Evolutionary conservation across 2,329 filamentous ascomycete species (phyloP).

Genomic region (Xylaria sp.): DNA sequence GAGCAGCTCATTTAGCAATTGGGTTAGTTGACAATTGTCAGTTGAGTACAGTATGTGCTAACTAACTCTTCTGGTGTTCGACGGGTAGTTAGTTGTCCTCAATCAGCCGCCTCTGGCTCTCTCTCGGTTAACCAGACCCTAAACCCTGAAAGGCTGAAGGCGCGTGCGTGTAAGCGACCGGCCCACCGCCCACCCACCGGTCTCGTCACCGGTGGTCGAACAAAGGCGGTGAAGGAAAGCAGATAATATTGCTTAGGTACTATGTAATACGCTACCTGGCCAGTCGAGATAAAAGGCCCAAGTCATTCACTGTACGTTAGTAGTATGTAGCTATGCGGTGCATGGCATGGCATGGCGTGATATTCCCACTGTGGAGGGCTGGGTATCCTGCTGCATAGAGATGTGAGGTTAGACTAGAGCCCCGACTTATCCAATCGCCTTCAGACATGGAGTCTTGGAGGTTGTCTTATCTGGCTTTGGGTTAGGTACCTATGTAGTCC

Average conservation of each 20-base stretch:
- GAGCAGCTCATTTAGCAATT: conserved; percentile 12
- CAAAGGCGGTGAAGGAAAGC: conserved; percentile 36
- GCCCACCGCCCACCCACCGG: background rate
- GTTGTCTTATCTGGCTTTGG: conserved; percentile 30
- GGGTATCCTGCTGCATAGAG: conserved; percentile 3
- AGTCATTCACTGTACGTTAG: conserved; percentile 1
- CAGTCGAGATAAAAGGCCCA: conserved; percentile 5
- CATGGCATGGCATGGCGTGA: conserved; percentile 20
- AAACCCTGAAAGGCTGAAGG: conserved; percentile 10
- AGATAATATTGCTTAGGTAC: background rate
- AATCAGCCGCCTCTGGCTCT: conserved; percentile 30
- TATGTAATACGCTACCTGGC: background rate
- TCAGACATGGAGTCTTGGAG: background rate
- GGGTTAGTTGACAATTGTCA: conserved; percentile 8
- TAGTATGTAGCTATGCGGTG: conserved; percentile 12
- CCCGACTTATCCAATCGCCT: conserved; percentile 19
- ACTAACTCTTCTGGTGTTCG: background rate
- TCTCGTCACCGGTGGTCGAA: background rate
- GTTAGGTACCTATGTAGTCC: conserved; percentile 22
- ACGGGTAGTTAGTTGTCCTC: conserved; percentile 1
- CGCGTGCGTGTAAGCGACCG: conserved; percentile 8
- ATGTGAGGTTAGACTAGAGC: conserved; percentile 13
- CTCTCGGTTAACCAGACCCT: conserved; percentile 25
- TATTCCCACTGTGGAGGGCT: conserved; percentile 20
- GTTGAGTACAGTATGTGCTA: too few species aligned